A percentile compares a stretch with the other conserved stretches of the same genome.
Evolutionary conservation across 1,139 yeast genomes (phyloP).

Genomic region (Hanseniaspora uvarum): DNA sequence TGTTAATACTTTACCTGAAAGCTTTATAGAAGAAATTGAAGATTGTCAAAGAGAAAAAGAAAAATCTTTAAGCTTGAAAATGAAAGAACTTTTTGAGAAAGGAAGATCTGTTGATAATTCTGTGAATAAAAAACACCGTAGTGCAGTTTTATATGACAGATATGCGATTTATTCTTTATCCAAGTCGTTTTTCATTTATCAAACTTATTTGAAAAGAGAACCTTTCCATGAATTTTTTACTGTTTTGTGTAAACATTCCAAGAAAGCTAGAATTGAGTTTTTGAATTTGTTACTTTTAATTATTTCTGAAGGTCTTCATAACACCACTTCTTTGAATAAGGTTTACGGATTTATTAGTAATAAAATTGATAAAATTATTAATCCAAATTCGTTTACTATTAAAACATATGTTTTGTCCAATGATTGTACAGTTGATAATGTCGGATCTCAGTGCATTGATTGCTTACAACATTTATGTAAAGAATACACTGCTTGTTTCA

Average conservation of each 20-base stretch:
- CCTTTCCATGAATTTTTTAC: constrained; percentile 56
- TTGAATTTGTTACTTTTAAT: constrained; percentile 58
- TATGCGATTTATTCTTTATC: constrained; percentile 66
- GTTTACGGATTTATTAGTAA: constrained; percentile 50
- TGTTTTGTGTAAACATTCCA: constrained; percentile 54
- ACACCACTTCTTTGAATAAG: constrained; percentile 52
- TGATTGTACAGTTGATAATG: constrained; percentile 53
- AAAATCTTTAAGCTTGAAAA: neutral
- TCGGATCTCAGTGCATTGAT: constrained; percentile 71
- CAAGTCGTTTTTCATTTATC: constrained; percentile 65
- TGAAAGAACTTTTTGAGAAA: neutral
- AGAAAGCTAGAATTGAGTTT: constrained; percentile 71
- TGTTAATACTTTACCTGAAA: constrained; percentile 46
- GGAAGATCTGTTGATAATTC: neutral
- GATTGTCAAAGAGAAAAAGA: constrained; percentile 21
- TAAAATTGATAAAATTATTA: constrained; percentile 28
- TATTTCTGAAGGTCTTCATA: constrained; percentile 61
- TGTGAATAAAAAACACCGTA: constrained; percentile 36
- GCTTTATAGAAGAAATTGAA: constrained; percentile 54
- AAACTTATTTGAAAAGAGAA: constrained; percentile 55
- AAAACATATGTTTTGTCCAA: constrained; percentile 39
- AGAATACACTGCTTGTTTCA: neutral
- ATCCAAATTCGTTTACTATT: constrained; percentile 17
- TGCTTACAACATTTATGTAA: constrained; percentile 51
- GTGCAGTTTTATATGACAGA: constrained; percentile 63